Base-by-base conservation (phyloP, 1,284 basidiomycete species). In the Fomitopsis betulina region DNA sequence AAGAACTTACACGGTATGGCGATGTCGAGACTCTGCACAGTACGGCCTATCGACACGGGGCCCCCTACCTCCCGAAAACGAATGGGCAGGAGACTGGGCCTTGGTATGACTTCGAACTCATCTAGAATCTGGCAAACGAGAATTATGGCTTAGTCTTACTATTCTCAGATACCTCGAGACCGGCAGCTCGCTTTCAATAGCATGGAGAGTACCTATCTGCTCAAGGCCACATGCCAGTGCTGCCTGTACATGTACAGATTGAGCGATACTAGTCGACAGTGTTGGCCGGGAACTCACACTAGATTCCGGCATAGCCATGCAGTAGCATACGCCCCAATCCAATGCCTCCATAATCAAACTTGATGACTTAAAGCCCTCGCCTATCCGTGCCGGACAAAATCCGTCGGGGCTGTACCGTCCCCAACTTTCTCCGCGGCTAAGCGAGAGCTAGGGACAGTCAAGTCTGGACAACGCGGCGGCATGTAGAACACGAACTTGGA, bases 301-400 rank as follows among this genome's bases (percentile, higher is more conserved):
- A 68, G 62, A 54, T 69, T 65, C 33, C 61, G 60, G 27, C 61
- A 63, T 30, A 72, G 64, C 70, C 70, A 71, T 21, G 64, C 65
- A 13, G 68, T 71, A 9, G 65, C 60, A 54, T 60, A 65, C 27
- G 56, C 56, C 6, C 70, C 70, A 62, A 71, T 15, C 70, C 69
- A 21, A 72, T 72, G 27, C 63, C 58, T 15, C 68, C 45, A n/a
- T n/a, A n/a, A n/a, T n/a, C n/a, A n/a, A 21, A 72, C 66, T 55
- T 70, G 67, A 55, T 72, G 58, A 56, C 6, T 63, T 51, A 27
- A 64, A 63, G 32, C 64, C 54, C 40, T 68, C 63, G 42, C 67
- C 67, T 47, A 65, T 63, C 33, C 54, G 42, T 42, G 47, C 54
- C 21, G 54, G 54, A 33, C 47, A 55, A 25, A 55, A 55, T 23